These are phyloP conservation scores for Xanthoceras sorbifolium DNA, from an alignment of 345 rosid genomes.

Conservation along the genomic window DNA sequence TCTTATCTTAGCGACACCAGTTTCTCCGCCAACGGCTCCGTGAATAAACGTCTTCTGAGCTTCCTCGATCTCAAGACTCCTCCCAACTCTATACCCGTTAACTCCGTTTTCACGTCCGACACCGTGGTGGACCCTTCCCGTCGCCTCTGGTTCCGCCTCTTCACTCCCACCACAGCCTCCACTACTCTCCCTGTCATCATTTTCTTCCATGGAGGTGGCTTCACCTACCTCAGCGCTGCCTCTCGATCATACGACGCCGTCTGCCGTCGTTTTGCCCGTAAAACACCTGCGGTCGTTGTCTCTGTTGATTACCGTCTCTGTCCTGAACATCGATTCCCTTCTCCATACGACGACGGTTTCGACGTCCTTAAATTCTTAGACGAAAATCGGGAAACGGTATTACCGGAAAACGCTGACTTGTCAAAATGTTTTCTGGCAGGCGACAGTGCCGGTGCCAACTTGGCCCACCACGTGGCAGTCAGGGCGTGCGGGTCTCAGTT, in stretches of 20 bases:
- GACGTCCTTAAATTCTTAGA: conserved; percentile 61
- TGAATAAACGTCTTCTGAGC: conserved; percentile 61
- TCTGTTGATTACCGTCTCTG: conserved; percentile 80
- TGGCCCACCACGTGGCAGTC: conserved; percentile 75
- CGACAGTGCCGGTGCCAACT: conserved; percentile 82
- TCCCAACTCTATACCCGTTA: conserved; percentile 48
- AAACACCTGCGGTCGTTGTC: conserved; percentile 54
- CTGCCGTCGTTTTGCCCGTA: conserved; percentile 63
- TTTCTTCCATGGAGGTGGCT: conserved; percentile 91
- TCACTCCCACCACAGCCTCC: conserved; percentile 33
- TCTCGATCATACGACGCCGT: conserved; percentile 52
- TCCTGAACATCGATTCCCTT: conserved; percentile 75
- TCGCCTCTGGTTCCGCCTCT: conserved; percentile 78
- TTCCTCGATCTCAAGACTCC: conserved; percentile 51
- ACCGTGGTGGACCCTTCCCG: conserved; percentile 58
- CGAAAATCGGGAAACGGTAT: conserved; percentile 25
- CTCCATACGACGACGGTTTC: conserved; percentile 76
- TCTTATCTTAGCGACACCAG: conserved; percentile 41
- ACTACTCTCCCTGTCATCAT: conserved; percentile 58
- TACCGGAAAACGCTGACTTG: conserved; percentile 60
- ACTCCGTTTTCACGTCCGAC: conserved; percentile 58
- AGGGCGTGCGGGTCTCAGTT: conserved; percentile 31
- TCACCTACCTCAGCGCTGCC: conserved; percentile 61
- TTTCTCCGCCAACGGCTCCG: conserved; percentile 51
- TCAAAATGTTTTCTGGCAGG: conserved; percentile 66